These are phyloP conservation scores for Colletotrichum scovillei DNA, from an alignment of 2,329 filamentous ascomycete species.

Conservation along the genomic window DNA sequence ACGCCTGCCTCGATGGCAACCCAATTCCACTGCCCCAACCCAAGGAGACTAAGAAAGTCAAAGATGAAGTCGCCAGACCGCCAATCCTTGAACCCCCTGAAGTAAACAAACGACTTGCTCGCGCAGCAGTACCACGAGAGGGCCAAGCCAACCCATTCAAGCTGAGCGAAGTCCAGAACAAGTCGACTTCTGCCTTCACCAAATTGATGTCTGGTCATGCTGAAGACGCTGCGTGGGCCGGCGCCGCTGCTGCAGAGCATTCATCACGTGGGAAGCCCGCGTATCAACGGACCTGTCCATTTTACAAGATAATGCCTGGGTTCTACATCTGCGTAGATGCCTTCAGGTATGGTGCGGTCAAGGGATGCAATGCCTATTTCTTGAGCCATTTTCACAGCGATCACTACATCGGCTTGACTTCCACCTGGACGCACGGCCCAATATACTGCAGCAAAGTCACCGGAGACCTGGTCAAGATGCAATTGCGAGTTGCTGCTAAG, in stretches of 20 bases:
- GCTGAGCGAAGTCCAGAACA: slow-evolving; percentile 52
- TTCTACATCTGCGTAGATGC: slow-evolving; percentile 95
- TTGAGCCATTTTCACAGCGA: slow-evolving; percentile 98
- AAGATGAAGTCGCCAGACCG: slow-evolving; percentile 12
- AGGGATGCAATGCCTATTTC: slow-evolving; percentile 94
- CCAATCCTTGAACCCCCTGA: slow-evolving; percentile 50
- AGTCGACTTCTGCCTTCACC: slow-evolving; percentile 80
- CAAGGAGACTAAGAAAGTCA: slow-evolving; percentile 29
- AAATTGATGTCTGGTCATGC: slow-evolving; percentile 93
- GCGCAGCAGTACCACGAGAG: slow-evolving; percentile 77
- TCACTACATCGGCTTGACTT: slow-evolving; percentile 92
- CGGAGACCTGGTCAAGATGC: slow-evolving; percentile 86
- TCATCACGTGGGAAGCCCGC: slow-evolving; percentile 86
- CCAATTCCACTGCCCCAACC: slow-evolving; percentile 66
- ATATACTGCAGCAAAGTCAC: slow-evolving; percentile 98
- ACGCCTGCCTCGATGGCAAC: slow-evolving; percentile 89
- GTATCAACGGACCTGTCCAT: slow-evolving; percentile 91
- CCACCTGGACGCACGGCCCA: slow-evolving; percentile 90
- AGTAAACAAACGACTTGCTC: slow-evolving; percentile 70
- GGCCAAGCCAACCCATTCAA: slow-evolving; percentile 85
- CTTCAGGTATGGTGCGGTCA: slow-evolving; percentile 92
- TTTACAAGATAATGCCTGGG: slow-evolving; percentile 97
- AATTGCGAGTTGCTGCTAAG: slow-evolving; percentile 85
- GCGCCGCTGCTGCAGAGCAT: slow-evolving; percentile 82
- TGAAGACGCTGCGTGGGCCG: slow-evolving; percentile 90